Evolutionary conservation across 202 grass and related monocot genomes (phyloP).

Genomic region (Saccharum hybrid): DNA sequence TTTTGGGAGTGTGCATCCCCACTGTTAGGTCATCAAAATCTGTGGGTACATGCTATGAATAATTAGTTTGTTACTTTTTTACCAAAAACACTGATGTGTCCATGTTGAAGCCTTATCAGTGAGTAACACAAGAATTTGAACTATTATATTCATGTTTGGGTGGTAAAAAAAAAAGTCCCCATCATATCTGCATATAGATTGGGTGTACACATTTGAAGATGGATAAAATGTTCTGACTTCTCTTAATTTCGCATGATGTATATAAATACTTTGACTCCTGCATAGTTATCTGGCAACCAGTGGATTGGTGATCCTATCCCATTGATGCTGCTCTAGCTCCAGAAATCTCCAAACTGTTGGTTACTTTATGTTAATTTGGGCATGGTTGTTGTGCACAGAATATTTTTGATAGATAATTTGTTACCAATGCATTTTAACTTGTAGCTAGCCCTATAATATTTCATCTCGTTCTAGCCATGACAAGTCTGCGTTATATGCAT

Average conservation of each 20-base stretch:
- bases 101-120: constrained; percentile 11
- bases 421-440: constrained; percentile 18
- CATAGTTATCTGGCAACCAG: neutral
- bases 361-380: constrained; percentile 7
- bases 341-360: neutral
- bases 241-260: neutral
- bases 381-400: neutral
- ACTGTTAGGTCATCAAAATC: constrained; percentile 17
- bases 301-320: neutral
- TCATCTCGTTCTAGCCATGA: neutral
- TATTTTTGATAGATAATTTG: constrained; percentile 12
- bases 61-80: neutral
- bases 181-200: constrained; percentile 6
- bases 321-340: neutral
- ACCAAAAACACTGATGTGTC: constrained; percentile 3
- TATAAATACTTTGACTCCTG: constrained; percentile 24
- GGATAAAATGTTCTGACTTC: constrained; percentile 3
- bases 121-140: constrained; percentile 8
- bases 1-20: neutral
- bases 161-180: constrained; percentile 19
- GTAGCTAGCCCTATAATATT: neutral
- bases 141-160: neutral
- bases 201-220: constrained; percentile 22
- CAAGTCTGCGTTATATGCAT: neutral
- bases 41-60: neutral